Base-by-base conservation (phyloP, 2,329 filamentous ascomycete genomes). In the Calonectria fujianensis region DNA sequence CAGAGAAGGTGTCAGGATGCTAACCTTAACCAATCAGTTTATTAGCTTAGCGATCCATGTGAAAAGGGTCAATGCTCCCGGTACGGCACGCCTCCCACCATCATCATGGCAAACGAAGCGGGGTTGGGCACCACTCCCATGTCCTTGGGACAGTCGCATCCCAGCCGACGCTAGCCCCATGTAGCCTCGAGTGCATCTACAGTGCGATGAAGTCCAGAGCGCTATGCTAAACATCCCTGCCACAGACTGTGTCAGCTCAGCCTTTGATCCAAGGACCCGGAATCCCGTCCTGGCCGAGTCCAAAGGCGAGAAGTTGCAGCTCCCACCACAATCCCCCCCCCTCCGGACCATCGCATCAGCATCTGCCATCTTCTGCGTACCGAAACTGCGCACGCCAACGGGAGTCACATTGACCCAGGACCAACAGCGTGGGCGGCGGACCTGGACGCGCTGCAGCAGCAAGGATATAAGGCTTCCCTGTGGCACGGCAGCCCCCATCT, bases 141-240 rank as follows among this genome's bases (percentile, higher is more conserved):
- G 52, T 57, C 52, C 52, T 57, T 57, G 52, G 52, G 52, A 57
- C 52, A n/a, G 52, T 57, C 52, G 32, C 52, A 57, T 57, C 31
- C 52, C 18, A n/a, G 29, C 29, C 41, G n/a, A 31, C 13, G 52
- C 52, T 57, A 57, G 31, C 52, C 52, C 52, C 35, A 57, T 54
- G 6, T 3, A 18, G 52, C 52, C 29, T 0, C 3, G 2, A 8
- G 3, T 57, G 52, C 52, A 35, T 18, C 29, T n/a, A 57, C 52
- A 57, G 52, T 57, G 52, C 20, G 52, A 57, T 32, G 16, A 57
- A 31, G 27, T 11, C 13, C 18, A 20, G 52, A 18, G 5, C 52
- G 52, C 52, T 57, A 57, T 57, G 50, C 16, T 9, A 24, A 57
- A 35, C 52, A 57, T 24, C 52, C 52, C 32, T 57, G 52, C 52